Evolutionary conservation across 2,329 filamentous ascomycete genomes (phyloP).

Genomic region (Penicillium sp.): DNA sequence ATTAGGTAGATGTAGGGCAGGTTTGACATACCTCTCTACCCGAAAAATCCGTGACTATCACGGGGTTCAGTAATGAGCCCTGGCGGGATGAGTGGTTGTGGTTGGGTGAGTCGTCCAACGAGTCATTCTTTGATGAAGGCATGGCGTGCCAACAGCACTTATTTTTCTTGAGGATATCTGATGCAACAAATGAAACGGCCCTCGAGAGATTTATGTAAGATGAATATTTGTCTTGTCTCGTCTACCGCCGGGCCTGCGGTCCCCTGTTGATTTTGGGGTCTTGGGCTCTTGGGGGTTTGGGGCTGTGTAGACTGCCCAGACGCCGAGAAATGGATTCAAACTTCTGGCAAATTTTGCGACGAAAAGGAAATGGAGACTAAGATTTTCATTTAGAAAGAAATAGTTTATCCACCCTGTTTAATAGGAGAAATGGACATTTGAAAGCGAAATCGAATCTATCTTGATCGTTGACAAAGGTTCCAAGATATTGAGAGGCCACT

Average conservation of each 20-base stretch:
- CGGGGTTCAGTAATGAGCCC: conserved; percentile 18
- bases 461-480: background rate
- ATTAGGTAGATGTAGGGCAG: background rate
- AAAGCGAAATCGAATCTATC: background rate
- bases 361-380: background rate
- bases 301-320: conserved; percentile 23
- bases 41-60: conserved; percentile 14
- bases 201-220: background rate
- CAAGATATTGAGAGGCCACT: background rate
- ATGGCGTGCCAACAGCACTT: background rate
- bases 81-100: conserved; percentile 13
- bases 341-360: background rate
- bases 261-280: conserved; percentile 7
- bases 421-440: background rate
- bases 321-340: conserved; percentile 4
- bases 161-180: background rate
- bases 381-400: too few species aligned
- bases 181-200: background rate
- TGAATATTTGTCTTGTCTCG: background rate
- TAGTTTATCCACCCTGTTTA: background rate
- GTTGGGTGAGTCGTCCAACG: conserved; percentile 4
- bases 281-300: conserved; percentile 1
- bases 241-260: background rate
- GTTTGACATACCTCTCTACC: conserved; percentile 19
- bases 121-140: conserved; percentile 6